Evolutionary conservation across 148 eudicot species (phyloP).

Genomic region (Vaccinium macrocarpon): DNA sequence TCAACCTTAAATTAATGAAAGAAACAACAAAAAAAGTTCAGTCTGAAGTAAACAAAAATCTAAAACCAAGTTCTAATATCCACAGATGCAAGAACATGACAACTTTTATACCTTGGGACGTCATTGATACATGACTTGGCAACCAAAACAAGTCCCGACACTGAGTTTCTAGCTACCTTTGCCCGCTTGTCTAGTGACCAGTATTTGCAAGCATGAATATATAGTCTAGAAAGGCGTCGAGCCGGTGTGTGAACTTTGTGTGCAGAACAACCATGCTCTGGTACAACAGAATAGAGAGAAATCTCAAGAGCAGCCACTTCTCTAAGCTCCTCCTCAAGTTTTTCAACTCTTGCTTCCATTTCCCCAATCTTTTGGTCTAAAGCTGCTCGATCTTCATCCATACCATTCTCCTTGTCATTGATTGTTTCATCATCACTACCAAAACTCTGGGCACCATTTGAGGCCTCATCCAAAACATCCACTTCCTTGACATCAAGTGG

Average conservation of each 20-base stretch:
- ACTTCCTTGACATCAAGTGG: slow-evolving; percentile 40
- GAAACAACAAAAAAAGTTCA: slow-evolving; percentile 8
- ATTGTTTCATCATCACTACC: slow-evolving; percentile 45
- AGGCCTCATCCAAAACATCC: slow-evolving; percentile 46
- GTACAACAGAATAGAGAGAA: slow-evolving; percentile 70
- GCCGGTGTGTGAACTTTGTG: slow-evolving; percentile 94
- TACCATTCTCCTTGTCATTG: slow-evolving; percentile 28
- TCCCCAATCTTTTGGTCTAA: slow-evolving; percentile 45
- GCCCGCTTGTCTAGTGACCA: slow-evolving; percentile 68
- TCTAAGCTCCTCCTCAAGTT: slow-evolving; percentile 77
- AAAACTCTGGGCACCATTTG: slow-evolving; percentile 39
- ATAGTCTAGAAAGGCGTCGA: slow-evolving; percentile 77
- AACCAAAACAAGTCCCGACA: slow-evolving; percentile 83
- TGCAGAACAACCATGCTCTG: slow-evolving; percentile 90
- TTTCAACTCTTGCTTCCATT: slow-evolving; percentile 64
- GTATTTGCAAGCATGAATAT: slow-evolving; percentile 74
- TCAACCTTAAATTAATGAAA: slow-evolving; percentile 55
- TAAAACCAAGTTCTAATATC: not conserved
- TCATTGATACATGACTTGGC: slow-evolving; percentile 81
- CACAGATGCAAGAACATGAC: not conserved
- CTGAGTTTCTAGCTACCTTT: slow-evolving; percentile 61
- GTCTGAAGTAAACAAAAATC: not conserved
- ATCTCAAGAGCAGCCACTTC: slow-evolving; percentile 93
- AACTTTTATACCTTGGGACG: slow-evolving; percentile 61
- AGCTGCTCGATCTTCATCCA: slow-evolving; percentile 31